These are phyloP conservation scores for Phytophthora ramorum DNA, from an alignment of 352 stramenopile species.

Conservation along the genomic window DNA sequence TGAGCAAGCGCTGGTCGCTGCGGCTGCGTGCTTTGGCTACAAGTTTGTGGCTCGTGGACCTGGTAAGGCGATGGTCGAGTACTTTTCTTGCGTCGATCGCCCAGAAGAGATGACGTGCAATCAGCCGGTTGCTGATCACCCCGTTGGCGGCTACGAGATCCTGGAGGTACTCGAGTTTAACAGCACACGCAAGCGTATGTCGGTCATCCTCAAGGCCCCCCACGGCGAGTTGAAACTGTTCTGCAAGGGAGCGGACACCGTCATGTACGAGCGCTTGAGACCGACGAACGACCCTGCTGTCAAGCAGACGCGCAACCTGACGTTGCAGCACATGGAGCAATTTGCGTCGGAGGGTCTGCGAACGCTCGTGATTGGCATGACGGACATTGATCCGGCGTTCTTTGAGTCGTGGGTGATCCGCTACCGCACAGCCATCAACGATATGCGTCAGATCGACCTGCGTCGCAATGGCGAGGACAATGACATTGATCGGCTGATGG, in stretches of 20 bases:
- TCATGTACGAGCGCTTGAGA: slow-evolving; percentile 88
- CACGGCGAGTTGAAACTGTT: slow-evolving; percentile 71
- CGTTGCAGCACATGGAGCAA: slow-evolving; percentile 86
- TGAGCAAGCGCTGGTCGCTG: slow-evolving; percentile 90
- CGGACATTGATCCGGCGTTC: slow-evolving; percentile 61
- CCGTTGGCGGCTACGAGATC: slow-evolving; percentile 77
- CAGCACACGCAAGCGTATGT: slow-evolving; percentile 96
- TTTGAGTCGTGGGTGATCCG: slow-evolving; percentile 73
- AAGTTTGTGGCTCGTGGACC: slow-evolving; percentile 76
- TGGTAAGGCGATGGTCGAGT: slow-evolving; percentile 80
- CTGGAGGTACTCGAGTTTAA: slow-evolving; percentile 95
- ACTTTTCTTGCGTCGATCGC: slow-evolving; percentile 64
- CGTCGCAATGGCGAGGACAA: slow-evolving; percentile 77
- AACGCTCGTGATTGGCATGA: slow-evolving; percentile 88
- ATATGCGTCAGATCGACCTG: slow-evolving; percentile 88
- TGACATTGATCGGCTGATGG: slow-evolving; percentile 83
- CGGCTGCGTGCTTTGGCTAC: slow-evolving; percentile 84
- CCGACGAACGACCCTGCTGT: slow-evolving; percentile 52
- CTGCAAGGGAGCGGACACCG: slow-evolving; percentile 91
- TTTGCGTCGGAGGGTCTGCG: slow-evolving; percentile 91
- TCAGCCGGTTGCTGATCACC: slow-evolving; percentile 42
- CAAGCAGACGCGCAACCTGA: slow-evolving; percentile 65
- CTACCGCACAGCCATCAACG: slow-evolving; percentile 83
- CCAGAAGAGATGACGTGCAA: slow-evolving; percentile 36
- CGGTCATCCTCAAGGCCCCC: slow-evolving; percentile 81